Evolutionary conservation across 495 filamentous ascomycete genomes (phyloP).

Genomic region (Cercophora newfieldiana): DNA sequence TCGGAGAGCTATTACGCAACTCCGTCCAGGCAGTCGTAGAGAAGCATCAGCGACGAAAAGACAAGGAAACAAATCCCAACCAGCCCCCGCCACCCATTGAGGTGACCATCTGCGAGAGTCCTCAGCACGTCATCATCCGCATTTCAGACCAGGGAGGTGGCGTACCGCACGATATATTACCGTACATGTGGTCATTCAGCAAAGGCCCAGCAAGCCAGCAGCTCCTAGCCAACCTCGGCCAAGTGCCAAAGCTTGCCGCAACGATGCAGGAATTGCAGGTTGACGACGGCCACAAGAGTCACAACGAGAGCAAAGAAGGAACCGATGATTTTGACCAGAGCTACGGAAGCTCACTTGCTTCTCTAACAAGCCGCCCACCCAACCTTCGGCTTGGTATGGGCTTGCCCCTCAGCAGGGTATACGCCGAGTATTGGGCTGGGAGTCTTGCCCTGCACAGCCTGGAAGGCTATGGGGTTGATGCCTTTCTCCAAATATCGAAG

Average conservation of each 20-base stretch:
- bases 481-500: constrained; percentile 94
- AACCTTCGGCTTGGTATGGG: constrained; percentile 92
- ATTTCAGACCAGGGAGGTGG: constrained; percentile 95
- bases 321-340: neutral
- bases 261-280: constrained; percentile 83
- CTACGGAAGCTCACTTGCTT: constrained; percentile 67
- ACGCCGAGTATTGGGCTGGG: constrained; percentile 98
- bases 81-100: constrained; percentile 75
- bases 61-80: constrained; percentile 29
- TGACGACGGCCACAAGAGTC: constrained; percentile 5
- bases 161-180: constrained; percentile 79
- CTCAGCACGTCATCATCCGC: constrained; percentile 93
- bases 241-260: constrained; percentile 90
- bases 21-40: constrained; percentile 90
- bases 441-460: constrained; percentile 88
- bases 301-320: neutral
- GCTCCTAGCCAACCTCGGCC: constrained; percentile 75
- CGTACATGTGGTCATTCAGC: constrained; percentile 92
- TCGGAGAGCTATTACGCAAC: constrained; percentile 93
- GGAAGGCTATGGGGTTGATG: constrained; percentile 97
- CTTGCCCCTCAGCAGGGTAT: constrained; percentile 88
- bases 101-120: constrained; percentile 90
- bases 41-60: constrained; percentile 40
- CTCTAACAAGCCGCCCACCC: constrained; percentile 77
- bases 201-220: constrained; percentile 77